phyloP scores from a whole-genome alignment of 163 green algal genomes.

The Trebouxiophyceae sp. region DNA sequence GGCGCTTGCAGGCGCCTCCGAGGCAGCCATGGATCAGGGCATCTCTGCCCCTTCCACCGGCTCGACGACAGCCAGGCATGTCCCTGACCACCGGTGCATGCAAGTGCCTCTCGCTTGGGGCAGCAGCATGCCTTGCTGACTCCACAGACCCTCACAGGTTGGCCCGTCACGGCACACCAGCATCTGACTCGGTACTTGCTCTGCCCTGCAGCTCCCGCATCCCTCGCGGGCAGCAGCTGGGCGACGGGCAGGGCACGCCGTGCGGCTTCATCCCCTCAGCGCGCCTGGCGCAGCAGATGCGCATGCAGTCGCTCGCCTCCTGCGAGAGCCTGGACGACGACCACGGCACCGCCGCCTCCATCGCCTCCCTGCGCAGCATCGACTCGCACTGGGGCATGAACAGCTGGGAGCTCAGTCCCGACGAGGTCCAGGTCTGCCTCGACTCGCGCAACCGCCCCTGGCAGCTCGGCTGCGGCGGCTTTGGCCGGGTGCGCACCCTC shows the following conservation, averaged over 20 bases:
- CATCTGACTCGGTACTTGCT: not conserved
- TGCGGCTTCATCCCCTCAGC: not conserved
- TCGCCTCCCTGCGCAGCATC: not conserved
- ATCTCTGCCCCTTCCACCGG: no score
- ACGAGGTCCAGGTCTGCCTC: not conserved
- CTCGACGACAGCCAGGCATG: no score
- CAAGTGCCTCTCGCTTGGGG: no score
- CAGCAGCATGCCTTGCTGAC: no score
- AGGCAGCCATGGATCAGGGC: no score
- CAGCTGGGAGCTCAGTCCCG: not conserved
- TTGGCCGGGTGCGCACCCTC: not conserved
- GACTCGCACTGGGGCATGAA: not conserved
- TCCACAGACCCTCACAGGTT: no score
- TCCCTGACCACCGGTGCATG: no score
- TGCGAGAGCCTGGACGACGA: not conserved
- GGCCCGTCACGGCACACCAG: no score
- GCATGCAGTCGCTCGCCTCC: not conserved
- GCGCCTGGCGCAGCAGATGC: not conserved
- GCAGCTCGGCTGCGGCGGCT: not conserved
- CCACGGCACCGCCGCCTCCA: not conserved
- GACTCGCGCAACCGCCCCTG: not conserved
- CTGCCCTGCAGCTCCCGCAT: not conserved
- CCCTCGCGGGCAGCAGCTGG: not conserved
- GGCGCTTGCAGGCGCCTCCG: no score
- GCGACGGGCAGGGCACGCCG: not conserved